phyloP scores from a whole-genome alignment of 1,284 basidiomycete species.

The Schizophyllum amplum region DNA sequence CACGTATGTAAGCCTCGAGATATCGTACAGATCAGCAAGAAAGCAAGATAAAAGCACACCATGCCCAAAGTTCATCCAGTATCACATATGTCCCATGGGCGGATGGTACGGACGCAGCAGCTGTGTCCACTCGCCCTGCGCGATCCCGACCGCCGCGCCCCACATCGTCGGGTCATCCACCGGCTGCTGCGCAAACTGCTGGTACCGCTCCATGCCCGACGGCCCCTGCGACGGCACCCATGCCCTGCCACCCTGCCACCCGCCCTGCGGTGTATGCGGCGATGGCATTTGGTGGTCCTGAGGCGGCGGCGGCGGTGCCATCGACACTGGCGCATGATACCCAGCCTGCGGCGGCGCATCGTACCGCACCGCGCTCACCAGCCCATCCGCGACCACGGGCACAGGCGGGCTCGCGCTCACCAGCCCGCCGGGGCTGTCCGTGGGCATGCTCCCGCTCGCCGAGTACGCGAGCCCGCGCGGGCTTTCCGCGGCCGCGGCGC shows the following conservation, averaged over 20 bases:
- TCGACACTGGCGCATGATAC: not conserved
- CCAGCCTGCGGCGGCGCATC: not conserved
- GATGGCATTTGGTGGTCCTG: conserved; percentile 4
- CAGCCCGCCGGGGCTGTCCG: not conserved
- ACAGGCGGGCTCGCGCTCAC: not conserved
- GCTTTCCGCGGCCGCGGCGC: conserved; percentile 19
- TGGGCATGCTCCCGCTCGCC: not conserved
- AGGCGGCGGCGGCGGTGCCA: conserved; percentile 5
- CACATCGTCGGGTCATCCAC: conserved; percentile 46
- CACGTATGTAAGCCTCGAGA: not conserved
- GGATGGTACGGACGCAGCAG: conserved; percentile 24
- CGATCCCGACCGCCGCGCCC: conserved; percentile 54
- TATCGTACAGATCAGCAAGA: not conserved
- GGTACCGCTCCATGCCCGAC: conserved; percentile 7
- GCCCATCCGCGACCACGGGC: not conserved
- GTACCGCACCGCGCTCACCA: not conserved
- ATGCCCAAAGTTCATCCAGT: not conserved
- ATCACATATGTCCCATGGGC: conserved; percentile 22
- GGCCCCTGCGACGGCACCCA: not conserved
- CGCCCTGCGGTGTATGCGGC: conserved; percentile 7
- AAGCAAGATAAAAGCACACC: not conserved
- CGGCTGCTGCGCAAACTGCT: conserved; percentile 32
- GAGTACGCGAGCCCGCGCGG: not conserved
- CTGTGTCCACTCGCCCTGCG: conserved; percentile 49
- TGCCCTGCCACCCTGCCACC: not conserved